Percentiles rank a stretch among this genome's conserved stretches.
phyloP scores from a whole-genome alignment of 495 filamentous ascomycete genomes.

The Ascodesmis nigricans region DNA sequence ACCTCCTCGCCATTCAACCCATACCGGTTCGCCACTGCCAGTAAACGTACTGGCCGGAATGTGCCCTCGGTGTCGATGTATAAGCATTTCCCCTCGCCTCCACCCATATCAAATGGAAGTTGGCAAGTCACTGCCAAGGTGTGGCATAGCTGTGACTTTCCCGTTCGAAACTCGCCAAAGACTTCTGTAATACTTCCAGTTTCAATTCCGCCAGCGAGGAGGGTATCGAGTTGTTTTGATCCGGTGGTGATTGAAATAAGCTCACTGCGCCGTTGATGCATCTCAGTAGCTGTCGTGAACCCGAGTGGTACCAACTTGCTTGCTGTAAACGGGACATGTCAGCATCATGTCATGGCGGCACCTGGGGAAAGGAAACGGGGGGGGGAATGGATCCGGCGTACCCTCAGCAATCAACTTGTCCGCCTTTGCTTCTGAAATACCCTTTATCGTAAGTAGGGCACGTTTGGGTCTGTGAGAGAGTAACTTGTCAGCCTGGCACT shows the following conservation, averaged over 20 bases:
- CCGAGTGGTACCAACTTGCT: slow-evolving; percentile 95
- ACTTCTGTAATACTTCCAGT: slow-evolving; percentile 97
- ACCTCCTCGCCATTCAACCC: slow-evolving; percentile 92
- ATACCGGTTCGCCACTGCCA: slow-evolving; percentile 81
- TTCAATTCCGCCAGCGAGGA: slow-evolving; percentile 84
- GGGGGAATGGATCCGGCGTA: slow-evolving; percentile 21
- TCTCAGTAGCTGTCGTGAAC: slow-evolving; percentile 97
- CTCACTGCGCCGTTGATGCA: slow-evolving; percentile 89
- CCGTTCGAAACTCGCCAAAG: slow-evolving; percentile 93
- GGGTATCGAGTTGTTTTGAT: slow-evolving; percentile 86
- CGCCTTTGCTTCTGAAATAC: slow-evolving; percentile 91
- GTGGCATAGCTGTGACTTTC: slow-evolving; percentile 96
- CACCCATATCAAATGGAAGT: slow-evolving; percentile 94
- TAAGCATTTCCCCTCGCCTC: slow-evolving; percentile 94
- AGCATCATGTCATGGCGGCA: background rate
- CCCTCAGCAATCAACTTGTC: slow-evolving; percentile 83
- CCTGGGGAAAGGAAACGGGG: too few relatives aligned
- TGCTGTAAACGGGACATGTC: slow-evolving; percentile 30
- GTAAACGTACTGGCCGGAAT: slow-evolving; percentile 73
- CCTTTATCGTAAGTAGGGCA: slow-evolving; percentile 79
- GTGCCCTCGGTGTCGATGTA: slow-evolving; percentile 98
- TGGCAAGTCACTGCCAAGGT: slow-evolving; percentile 97
- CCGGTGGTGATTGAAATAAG: slow-evolving; percentile 95
- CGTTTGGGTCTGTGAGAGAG: slow-evolving; percentile 41
- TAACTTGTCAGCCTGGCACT: slow-evolving; percentile 1